phyloP scores from a whole-genome alignment of 768 basidiomycete genomes.

The Boletus pseudopeckii region DNA sequence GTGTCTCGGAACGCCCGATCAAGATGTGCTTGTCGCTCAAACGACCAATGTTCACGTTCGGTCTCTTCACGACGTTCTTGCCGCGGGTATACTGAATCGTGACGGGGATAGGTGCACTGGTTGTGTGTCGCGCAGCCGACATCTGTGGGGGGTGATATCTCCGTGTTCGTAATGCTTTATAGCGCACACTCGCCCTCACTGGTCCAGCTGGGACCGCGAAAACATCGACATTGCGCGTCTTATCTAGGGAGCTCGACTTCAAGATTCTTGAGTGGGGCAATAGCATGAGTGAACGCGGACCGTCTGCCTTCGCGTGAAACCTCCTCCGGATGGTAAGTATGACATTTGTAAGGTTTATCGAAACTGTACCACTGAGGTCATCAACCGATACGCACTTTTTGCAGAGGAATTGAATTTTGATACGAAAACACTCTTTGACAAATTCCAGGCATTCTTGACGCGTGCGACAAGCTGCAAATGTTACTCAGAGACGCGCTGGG shows the following conservation, averaged over 20 bases:
- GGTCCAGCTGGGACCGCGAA: conserved; percentile 92
- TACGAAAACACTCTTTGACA: no score
- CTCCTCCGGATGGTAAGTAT: conserved; percentile 7
- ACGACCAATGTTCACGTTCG: conserved; percentile 86
- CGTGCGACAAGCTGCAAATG: conserved; percentile 63
- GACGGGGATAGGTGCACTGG: conserved; percentile 87
- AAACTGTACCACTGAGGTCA: neutral
- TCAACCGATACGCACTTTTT: neutral
- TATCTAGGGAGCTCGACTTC: conserved; percentile 70
- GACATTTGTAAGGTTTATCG: neutral
- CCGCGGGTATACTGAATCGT: conserved; percentile 95
- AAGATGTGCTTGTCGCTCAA: conserved; percentile 93
- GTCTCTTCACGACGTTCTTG: conserved; percentile 77
- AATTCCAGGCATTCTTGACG: conserved; percentile 72
- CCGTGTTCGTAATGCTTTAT: neutral
- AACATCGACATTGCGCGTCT: conserved; percentile 76
- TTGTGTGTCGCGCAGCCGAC: conserved; percentile 91
- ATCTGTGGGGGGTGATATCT: conserved; percentile 90
- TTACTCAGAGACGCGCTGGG: no score
- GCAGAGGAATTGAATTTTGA: conserved; percentile 12
- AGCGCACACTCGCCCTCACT: conserved; percentile 83
- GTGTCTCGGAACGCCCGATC: conserved; percentile 71
- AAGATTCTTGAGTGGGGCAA: conserved; percentile 88
- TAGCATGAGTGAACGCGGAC: conserved; percentile 49
- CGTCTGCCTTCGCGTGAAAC: conserved; percentile 14